Percentiles rank a stretch among this genome's conserved stretches.
Evolutionary conservation across 139 green algal species (phyloP).

Genomic region (Coelastrella sp.): DNA sequence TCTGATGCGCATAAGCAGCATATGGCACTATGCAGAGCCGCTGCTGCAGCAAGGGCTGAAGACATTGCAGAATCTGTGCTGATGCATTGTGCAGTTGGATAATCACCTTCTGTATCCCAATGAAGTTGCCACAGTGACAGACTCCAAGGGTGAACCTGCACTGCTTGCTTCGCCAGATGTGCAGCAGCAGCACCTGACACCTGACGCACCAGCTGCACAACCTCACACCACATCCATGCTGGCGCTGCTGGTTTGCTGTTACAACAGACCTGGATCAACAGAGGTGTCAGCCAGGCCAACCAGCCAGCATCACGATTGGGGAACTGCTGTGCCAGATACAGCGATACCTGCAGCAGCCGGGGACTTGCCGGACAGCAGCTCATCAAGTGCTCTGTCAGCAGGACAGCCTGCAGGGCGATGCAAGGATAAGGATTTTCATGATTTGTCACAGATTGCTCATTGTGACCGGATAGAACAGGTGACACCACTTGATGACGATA

Average conservation of each 20-base stretch:
- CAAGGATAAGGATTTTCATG: too few relatives aligned
- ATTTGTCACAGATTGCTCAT: too few relatives aligned
- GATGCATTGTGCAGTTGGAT: too few relatives aligned
- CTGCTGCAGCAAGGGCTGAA: background rate
- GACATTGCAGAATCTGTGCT: too few relatives aligned
- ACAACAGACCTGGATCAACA: background rate
- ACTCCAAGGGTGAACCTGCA: slow-evolving; percentile 27
- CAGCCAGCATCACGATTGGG: background rate
- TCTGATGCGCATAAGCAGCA: too few relatives aligned
- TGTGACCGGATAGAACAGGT: too few relatives aligned
- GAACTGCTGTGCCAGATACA: background rate
- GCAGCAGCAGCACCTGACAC: slow-evolving; percentile 11
- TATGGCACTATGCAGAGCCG: too few relatives aligned
- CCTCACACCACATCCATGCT: background rate
- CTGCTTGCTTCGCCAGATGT: background rate
- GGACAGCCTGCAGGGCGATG: slow-evolving; percentile 34
- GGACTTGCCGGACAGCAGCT: background rate
- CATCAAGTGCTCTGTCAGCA: slow-evolving; percentile 6
- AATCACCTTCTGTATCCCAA: slow-evolving; percentile 28
- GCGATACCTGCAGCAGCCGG: slow-evolving; percentile 10
- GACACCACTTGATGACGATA: too few relatives aligned
- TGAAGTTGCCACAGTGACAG: slow-evolving; percentile 27
- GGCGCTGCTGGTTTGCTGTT: slow-evolving; percentile 5
- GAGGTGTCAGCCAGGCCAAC: background rate
- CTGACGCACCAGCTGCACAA: background rate